Percentiles rank a stretch among this genome's conserved stretches.
phyloP scores from a whole-genome alignment of 108 stramenopile genomes.

The Cyclostephanos tholiformis region DNA sequence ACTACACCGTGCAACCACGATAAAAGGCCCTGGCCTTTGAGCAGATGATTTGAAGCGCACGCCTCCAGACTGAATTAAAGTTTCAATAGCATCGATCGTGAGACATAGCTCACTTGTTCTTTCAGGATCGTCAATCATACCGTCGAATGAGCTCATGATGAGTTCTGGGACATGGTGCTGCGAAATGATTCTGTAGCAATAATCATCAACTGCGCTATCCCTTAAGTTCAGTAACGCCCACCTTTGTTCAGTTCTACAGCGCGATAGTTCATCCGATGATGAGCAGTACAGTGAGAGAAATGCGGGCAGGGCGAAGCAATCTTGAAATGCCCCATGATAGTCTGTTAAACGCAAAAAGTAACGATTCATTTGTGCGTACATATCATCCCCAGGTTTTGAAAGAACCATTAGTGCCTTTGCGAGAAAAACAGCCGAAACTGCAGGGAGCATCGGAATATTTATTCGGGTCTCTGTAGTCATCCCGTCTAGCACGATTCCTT shows the following conservation, averaged over 20 bases:
- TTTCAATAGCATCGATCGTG: conserved; percentile 36
- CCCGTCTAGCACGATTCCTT: conserved; percentile 10
- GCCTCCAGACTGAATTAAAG: conserved; percentile 45
- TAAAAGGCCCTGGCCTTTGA: conserved; percentile 47
- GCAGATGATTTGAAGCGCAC: conserved; percentile 37
- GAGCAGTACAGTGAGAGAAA: conserved; percentile 87
- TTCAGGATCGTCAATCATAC: conserved; percentile 28
- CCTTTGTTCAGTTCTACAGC: conserved; percentile 63
- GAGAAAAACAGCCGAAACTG: conserved; percentile 69
- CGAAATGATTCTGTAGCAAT: conserved; percentile 63
- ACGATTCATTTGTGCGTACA: conserved; percentile 77
- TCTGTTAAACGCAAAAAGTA: conserved; percentile 69
- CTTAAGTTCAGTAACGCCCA: conserved; percentile 73
- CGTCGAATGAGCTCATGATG: conserved; percentile 66
- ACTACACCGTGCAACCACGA: conserved; percentile 55
- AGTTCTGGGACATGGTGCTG: conserved; percentile 80
- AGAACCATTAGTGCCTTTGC: conserved; percentile 69
- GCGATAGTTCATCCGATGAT: conserved; percentile 50
- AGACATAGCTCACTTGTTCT: conserved; percentile 30
- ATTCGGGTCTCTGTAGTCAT: not conserved
- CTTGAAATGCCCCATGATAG: conserved; percentile 81
- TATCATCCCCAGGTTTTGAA: conserved; percentile 66
- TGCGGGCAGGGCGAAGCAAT: conserved; percentile 71
- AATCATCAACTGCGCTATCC: conserved; percentile 68
- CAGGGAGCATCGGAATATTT: conserved; percentile 56